Percentiles rank a stretch among this genome's conserved stretches.
Evolutionary conservation across 495 filamentous ascomycete species (phyloP).

Genomic region (Lasiosphaeria miniovina): DNA sequence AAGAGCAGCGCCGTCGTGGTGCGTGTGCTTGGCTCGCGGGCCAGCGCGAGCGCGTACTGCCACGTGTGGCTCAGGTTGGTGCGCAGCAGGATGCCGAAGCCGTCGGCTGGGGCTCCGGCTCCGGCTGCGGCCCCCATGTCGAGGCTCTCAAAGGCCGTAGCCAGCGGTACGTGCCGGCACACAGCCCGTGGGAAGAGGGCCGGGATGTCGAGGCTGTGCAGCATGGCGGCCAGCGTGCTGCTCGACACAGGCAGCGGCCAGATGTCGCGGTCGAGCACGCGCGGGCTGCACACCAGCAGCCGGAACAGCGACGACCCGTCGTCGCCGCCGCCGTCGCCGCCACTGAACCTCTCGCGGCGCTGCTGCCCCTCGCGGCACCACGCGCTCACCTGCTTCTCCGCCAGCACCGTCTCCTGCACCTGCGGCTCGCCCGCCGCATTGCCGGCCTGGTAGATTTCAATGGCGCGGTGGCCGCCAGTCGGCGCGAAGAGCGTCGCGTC

Average conservation of each 20-base stretch:
- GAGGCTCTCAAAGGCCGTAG: not conserved
- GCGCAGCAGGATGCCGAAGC: not conserved
- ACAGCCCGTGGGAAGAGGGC: not conserved
- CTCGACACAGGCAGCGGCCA: not conserved
- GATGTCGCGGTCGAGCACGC: conserved; percentile 1
- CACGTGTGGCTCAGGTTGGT: not conserved
- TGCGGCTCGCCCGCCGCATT: not conserved
- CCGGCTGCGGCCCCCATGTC: not conserved
- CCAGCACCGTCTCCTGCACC: not conserved
- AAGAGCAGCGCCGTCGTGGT: not conserved
- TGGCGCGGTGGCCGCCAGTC: not conserved
- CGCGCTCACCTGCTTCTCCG: not conserved
- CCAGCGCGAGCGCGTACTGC: not conserved
- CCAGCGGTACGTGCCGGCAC: not conserved
- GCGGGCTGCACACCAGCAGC: not conserved
- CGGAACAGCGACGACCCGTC: not conserved
- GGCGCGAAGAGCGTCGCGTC: not conserved
- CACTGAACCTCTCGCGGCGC: no score
- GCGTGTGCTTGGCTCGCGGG: not conserved
- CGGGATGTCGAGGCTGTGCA: not conserved
- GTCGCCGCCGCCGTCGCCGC: not conserved
- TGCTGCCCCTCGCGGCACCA: not conserved
- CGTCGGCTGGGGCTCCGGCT: not conserved
- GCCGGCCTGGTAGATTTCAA: not conserved
- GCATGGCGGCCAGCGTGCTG: not conserved